These are phyloP conservation scores for Zygotorulaspora chibaensis DNA, from an alignment of 805 yeast species.

Conservation along the genomic window DNA sequence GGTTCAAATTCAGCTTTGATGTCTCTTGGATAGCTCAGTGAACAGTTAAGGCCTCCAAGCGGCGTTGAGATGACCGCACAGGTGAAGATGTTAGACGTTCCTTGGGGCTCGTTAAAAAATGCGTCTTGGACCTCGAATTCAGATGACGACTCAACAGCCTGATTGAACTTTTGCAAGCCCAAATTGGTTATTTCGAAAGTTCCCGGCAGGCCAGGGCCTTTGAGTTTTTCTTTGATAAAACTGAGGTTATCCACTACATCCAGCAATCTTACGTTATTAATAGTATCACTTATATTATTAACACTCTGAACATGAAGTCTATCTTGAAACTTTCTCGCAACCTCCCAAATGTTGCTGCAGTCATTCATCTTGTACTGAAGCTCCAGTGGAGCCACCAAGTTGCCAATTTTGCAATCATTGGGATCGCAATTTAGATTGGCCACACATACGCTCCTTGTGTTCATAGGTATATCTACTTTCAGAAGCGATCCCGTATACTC, in stretches of 20 bases:
- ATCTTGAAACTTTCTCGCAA: conserved; percentile 15
- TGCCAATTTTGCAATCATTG: conserved; percentile 19
- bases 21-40: conserved; percentile 22
- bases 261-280: conserved; percentile 22
- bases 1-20: conserved; percentile 3
- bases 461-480: conserved; percentile 24
- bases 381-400: conserved; percentile 22
- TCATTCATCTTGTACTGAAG: conserved; percentile 5
- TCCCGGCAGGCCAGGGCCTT: conserved; percentile 18
- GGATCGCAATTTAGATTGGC: conserved; percentile 7
- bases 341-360: conserved; percentile 14
- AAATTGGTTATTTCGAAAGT: conserved; percentile 32
- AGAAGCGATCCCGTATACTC: conserved; percentile 11
- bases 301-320: conserved; percentile 3
- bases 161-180: conserved; percentile 22
- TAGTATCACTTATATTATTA: conserved; percentile 11
- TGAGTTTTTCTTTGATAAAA: conserved; percentile 18
- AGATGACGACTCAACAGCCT: conserved; percentile 1
- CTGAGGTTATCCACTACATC: conserved; percentile 20
- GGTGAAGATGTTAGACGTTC: conserved; percentile 23
- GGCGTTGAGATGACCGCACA: conserved; percentile 23
- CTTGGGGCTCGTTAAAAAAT: conserved; percentile 29
- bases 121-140: conserved; percentile 22
- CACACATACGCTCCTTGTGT: conserved; percentile 21
- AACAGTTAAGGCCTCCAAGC: conserved; percentile 26